phyloP scores from a whole-genome alignment of 179 eudicot genomes.

The Heliamphora ciliata region DNA sequence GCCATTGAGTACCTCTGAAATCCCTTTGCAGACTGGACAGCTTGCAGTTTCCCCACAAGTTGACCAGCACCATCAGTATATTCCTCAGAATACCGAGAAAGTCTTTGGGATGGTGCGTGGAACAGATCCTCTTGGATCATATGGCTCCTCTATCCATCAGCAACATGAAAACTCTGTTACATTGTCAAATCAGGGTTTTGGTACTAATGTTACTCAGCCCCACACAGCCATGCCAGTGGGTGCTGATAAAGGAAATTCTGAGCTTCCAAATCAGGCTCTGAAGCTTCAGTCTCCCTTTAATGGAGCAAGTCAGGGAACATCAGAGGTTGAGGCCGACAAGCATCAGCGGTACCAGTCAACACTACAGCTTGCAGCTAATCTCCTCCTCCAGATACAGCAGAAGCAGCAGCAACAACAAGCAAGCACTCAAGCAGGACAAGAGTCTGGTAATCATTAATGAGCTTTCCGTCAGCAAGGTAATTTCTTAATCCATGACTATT shows the following conservation, averaged over 20 bases:
- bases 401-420: slow-evolving; percentile 30
- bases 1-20: slow-evolving; percentile 25
- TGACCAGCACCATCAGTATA: slow-evolving; percentile 36
- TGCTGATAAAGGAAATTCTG: slow-evolving; percentile 26
- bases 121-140: slow-evolving; percentile 32
- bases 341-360: slow-evolving; percentile 82
- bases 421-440: too few relatives aligned
- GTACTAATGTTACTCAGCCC: slow-evolving; percentile 30
- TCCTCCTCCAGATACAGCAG: slow-evolving; percentile 73
- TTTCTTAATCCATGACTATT: too few relatives aligned
- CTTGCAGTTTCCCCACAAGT: slow-evolving; percentile 34
- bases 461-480: too few relatives aligned
- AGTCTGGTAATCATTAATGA: too few relatives aligned
- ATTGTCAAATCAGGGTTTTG: slow-evolving; percentile 34
- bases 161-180: slow-evolving; percentile 31
- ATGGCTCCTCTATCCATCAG: slow-evolving; percentile 38
- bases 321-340: slow-evolving; percentile 67
- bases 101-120: slow-evolving; percentile 39
- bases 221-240: slow-evolving; percentile 27
- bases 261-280: slow-evolving; percentile 36
- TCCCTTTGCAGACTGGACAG: slow-evolving; percentile 37
- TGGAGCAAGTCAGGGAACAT: slow-evolving; percentile 39
- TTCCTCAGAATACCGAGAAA: slow-evolving; percentile 29
- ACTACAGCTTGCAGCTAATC: slow-evolving; percentile 78
- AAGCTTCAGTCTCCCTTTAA: slow-evolving; percentile 32